A percentile compares a stretch with the other conserved stretches of the same genome.
These are phyloP conservation scores for Castanea sativa DNA, from an alignment of 306 rosid species.

Conservation along the genomic window DNA sequence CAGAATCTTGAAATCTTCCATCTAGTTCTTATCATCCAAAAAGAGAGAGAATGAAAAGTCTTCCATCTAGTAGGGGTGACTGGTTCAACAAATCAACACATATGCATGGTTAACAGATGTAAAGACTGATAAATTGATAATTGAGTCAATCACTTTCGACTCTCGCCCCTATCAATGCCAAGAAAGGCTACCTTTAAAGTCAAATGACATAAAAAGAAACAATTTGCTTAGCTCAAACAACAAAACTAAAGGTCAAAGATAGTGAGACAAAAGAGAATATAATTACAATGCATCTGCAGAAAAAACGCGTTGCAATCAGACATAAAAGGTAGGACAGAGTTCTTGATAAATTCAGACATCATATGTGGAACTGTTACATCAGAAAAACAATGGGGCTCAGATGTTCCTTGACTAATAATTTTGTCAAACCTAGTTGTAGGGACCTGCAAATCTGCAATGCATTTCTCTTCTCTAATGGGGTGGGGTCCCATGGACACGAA, in stretches of 20 bases:
- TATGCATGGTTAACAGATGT: no score
- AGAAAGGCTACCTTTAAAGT: not conserved
- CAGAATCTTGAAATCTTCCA: no score
- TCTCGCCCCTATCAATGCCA: not conserved
- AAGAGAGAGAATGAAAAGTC: no score
- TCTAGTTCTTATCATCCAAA: no score
- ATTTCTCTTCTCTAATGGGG: no score
- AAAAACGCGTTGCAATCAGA: constrained; percentile 20
- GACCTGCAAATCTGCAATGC: not conserved
- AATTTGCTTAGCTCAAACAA: not conserved
- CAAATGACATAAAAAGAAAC: not conserved
- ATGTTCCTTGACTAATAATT: not conserved
- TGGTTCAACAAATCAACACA: no score
- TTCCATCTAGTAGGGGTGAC: no score
- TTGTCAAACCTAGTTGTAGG: constrained; percentile 4
- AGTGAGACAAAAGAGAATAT: not conserved
- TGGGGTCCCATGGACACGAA: not conserved
- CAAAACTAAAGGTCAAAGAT: not conserved
- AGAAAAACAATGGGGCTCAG: constrained; percentile 1
- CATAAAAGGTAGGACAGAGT: not conserved
- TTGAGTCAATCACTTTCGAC: not conserved
- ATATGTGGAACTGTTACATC: not conserved
- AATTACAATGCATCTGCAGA: not conserved
- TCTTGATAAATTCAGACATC: not conserved
- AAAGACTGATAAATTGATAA: not conserved